Evolutionary conservation across 768 basidiomycete genomes (phyloP), one percentile per base, ranked within the genome.

Genomic region (Trametes meyenii): DNA sequence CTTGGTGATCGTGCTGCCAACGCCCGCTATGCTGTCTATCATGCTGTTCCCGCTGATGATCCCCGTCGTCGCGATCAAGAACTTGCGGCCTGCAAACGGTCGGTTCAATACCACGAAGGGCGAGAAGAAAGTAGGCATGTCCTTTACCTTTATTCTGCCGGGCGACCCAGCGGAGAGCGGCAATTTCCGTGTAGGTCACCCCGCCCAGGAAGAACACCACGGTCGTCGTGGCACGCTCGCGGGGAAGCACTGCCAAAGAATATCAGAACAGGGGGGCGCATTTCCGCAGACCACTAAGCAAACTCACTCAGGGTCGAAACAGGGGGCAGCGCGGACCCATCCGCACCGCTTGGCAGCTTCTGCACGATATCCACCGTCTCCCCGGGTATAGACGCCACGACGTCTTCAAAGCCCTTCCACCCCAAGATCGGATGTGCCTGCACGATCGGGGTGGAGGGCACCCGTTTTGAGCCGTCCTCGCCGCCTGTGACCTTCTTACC

Each of bases 361-460:
- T 84, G 88, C 33, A 79, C 76, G 38, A 92, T 82, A 74, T 99
- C 96, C 43, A 97, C 84, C 21, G 88, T 91, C 70, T 86, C 85
- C 2, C 97, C 97, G 0, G 94, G 92, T 56, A 98, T 87, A 55
- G 81, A 79, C 38, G 83, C 83, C 21, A 97, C 72, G 14, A 92
- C 84, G 69, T 98, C 96, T 74, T 98, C 97, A 70, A 99, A 94
- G 23, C 95, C 96, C 73, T 92, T 96, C 96, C 96, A 99, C 2
- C 96, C 96, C 10, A 90, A 85, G 60, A 99, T 90, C 2, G 94
- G 90, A 73, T 97, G 95, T 1, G 95, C 94, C 70, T 87, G 89
- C 42, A 90, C 80, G 71, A 86, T 87, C 54, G 77, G 78, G 24
- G 73, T 66, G n/a, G 73, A 59, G 43, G 67, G 67, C 46, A 74